A percentile compares a stretch with the other conserved stretches of the same genome.
Conservation (phyloP, 225 moss, liverwort and hornwort species). For the Polytrichum commune region DNA sequence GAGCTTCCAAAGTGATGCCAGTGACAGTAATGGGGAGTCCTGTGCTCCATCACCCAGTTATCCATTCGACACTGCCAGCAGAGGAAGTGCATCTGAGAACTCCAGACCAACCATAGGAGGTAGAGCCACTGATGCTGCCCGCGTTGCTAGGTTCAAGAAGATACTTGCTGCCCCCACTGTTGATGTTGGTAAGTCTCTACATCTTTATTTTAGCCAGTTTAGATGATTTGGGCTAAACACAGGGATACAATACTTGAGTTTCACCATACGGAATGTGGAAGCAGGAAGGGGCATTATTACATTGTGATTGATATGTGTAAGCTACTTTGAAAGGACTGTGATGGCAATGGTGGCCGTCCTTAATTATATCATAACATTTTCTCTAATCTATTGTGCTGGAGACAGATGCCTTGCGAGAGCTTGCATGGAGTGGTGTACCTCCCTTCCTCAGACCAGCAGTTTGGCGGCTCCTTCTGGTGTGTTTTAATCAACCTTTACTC, state of each 20-base stretch:
- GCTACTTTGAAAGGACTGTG: too few relatives aligned
- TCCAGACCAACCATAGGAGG: conserved; percentile 75
- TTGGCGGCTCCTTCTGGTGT: conserved; percentile 96
- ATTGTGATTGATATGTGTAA: too few relatives aligned
- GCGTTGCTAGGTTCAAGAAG: conserved; percentile 95
- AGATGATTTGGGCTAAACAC: conserved; percentile 1
- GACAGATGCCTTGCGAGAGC: conserved; percentile 91
- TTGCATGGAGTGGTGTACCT: conserved; percentile 98
- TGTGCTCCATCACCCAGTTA: conserved; percentile 52
- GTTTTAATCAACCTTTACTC: conserved; percentile 11
- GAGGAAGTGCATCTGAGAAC: conserved; percentile 73
- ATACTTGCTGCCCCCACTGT: conserved; percentile 79
- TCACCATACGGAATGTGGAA: too few relatives aligned
- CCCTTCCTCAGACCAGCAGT: conserved; percentile 81
- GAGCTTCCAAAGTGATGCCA: conserved; percentile 70
- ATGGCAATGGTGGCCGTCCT: too few relatives aligned
- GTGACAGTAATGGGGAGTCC: conserved; percentile 59
- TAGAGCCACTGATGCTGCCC: conserved; percentile 92
- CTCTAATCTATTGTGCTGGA: conserved; percentile 4
- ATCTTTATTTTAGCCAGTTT: conserved; percentile 9
- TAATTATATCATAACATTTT: too few relatives aligned
- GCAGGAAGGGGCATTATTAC: too few relatives aligned
- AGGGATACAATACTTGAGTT: background rate
- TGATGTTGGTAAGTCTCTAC: conserved; percentile 67
- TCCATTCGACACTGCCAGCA: conserved; percentile 70